Evolutionary conservation across 768 basidiomycete species (phyloP).

Genomic region (Mycena kentingensis): DNA sequence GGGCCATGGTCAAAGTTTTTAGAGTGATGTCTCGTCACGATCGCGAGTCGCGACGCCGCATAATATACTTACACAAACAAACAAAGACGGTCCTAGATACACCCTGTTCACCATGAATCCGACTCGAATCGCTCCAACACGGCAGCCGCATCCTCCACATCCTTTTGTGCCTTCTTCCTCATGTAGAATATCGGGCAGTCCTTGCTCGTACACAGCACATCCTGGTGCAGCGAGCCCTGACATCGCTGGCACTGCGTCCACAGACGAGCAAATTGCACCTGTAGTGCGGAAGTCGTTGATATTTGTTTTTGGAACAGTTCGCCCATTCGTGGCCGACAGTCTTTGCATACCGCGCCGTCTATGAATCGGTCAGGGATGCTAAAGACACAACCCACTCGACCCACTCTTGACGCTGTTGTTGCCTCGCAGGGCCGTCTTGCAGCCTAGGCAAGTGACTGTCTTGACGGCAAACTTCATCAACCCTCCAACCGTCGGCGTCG

Average conservation of each 20-base stretch:
- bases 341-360: slow-evolving; percentile 95
- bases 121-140: slow-evolving; percentile 83
- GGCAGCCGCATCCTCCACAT: slow-evolving; percentile 82
- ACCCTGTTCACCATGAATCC: slow-evolving; percentile 59
- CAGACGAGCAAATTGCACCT: slow-evolving; percentile 89
- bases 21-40: too few relatives aligned
- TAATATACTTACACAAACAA: too few relatives aligned
- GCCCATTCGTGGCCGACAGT: slow-evolving; percentile 81
- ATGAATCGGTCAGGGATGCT: not conserved
- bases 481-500: slow-evolving; percentile 94
- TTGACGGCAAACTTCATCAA: slow-evolving; percentile 99
- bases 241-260: slow-evolving; percentile 99
- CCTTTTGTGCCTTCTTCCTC: slow-evolving; percentile 97
- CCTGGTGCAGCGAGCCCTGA: slow-evolving; percentile 98
- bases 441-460: slow-evolving; percentile 92
- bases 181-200: slow-evolving; percentile 99
- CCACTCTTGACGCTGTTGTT: slow-evolving; percentile 76
- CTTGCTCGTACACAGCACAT: slow-evolving; percentile 93
- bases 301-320: slow-evolving; percentile 95
- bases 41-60: not conserved
- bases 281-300: slow-evolving; percentile 67
- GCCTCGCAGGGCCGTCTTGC: slow-evolving; percentile 82
- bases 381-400: slow-evolving; percentile 22
- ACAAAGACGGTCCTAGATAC: not conserved
- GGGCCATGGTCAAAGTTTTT: slow-evolving; percentile 41